phyloP scores from a whole-genome alignment of 176 grass and related monocot genomes.

The Eragrostis nindensis region DNA sequence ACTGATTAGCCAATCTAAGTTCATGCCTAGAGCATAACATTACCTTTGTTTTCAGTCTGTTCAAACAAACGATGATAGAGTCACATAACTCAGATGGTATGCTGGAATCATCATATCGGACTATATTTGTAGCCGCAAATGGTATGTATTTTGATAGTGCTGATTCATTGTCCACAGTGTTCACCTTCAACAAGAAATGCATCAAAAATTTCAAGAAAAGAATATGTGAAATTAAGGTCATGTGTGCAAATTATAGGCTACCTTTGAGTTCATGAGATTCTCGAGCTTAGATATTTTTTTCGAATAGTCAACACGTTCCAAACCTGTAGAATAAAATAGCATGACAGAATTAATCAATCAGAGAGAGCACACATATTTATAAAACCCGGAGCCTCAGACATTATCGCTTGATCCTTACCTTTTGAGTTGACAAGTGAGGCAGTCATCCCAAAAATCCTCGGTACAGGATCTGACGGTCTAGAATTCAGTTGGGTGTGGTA shows the following conservation, averaged over 20 bases:
- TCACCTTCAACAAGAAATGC: slow-evolving; percentile 64
- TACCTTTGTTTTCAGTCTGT: slow-evolving; percentile 59
- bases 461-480: slow-evolving; percentile 47
- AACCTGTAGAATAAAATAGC: slow-evolving; percentile 35
- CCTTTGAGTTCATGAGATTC: slow-evolving; percentile 82
- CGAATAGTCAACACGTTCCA: slow-evolving; percentile 6
- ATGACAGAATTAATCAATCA: background rate
- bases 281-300: slow-evolving; percentile 56
- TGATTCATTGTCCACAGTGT: slow-evolving; percentile 71
- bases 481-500: slow-evolving; percentile 64
- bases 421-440: slow-evolving; percentile 66
- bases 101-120: slow-evolving; percentile 51
- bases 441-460: slow-evolving; percentile 85
- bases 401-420: slow-evolving; percentile 36
- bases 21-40: slow-evolving; percentile 5
- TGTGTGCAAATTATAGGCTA: slow-evolving; percentile 21
- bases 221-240: background rate
- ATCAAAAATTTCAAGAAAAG: background rate
- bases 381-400: background rate
- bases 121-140: slow-evolving; percentile 62
- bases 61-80: slow-evolving; percentile 40
- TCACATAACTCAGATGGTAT: slow-evolving; percentile 24
- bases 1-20: background rate
- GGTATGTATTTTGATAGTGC: slow-evolving; percentile 58
- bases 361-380: background rate